These are phyloP conservation scores for Quercus agrifolia DNA, from an alignment of 306 rosid species.

Conservation along the genomic window DNA sequence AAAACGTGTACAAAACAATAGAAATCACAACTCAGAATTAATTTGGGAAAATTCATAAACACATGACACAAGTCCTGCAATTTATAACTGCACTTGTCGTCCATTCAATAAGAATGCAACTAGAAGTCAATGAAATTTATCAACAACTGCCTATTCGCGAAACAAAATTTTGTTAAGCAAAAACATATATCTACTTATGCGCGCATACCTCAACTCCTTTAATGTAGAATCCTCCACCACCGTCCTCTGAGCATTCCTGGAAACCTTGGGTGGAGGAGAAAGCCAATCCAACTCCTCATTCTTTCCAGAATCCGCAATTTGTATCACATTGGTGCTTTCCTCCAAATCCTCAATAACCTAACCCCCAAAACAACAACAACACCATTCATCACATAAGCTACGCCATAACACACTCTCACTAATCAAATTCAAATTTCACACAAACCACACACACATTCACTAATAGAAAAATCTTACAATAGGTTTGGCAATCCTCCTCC, in stretches of 20 bases:
- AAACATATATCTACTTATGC: neutral
- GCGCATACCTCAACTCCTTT: conserved; percentile 60
- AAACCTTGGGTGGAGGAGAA: conserved; percentile 77
- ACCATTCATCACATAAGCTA: neutral
- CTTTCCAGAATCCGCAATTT: conserved; percentile 48
- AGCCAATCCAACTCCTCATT: conserved; percentile 81
- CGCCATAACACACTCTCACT: neutral
- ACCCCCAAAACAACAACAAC: conserved; percentile 13
- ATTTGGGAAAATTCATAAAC: neutral
- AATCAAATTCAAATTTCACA: neutral
- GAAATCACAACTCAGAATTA: neutral
- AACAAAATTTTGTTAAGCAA: neutral
- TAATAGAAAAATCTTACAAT: conserved; percentile 5
- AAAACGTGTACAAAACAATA: neutral
- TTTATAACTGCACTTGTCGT: neutral
- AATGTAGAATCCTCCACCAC: conserved; percentile 62
- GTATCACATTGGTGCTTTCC: conserved; percentile 12
- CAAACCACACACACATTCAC: neutral
- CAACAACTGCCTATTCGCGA: neutral
- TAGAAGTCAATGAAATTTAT: neutral
- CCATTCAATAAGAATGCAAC: neutral
- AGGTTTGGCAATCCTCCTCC: conserved; percentile 35
- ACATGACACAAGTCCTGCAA: neutral
- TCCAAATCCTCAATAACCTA: conserved; percentile 42
- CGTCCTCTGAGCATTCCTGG: conserved; percentile 11